Percentiles rank a stretch among this genome's conserved stretches.
Conservation (phyloP, 768 basidiomycete genomes). For the Suillus subaureus region DNA sequence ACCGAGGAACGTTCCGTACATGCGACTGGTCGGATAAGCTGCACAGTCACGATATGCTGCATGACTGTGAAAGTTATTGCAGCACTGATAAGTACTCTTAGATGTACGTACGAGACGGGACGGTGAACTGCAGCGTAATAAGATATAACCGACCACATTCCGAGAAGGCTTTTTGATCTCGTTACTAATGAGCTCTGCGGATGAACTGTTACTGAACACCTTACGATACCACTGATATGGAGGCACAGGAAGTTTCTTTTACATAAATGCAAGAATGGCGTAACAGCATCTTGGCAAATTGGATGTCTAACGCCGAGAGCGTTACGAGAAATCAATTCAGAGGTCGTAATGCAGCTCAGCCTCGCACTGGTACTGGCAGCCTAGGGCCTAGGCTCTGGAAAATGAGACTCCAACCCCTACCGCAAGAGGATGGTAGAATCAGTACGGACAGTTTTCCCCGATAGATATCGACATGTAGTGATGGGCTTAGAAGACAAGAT, state of each 20-base stretch:
- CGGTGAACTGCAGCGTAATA: not conserved
- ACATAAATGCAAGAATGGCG: not conserved
- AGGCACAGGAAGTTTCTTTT: not conserved
- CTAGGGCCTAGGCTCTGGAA: too few species aligned
- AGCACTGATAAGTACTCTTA: not conserved
- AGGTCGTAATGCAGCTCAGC: too few species aligned
- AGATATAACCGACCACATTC: too few species aligned
- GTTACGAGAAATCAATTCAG: too few species aligned
- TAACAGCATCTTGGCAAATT: not conserved
- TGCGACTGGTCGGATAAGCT: not conserved
- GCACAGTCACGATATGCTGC: not conserved
- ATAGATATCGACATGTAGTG: not conserved
- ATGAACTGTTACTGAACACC: not conserved
- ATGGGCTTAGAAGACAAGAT: not conserved
- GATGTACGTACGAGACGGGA: not conserved
- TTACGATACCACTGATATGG: not conserved
- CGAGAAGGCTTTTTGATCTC: not conserved
- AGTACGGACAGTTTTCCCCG: not conserved
- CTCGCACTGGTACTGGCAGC: too few species aligned
- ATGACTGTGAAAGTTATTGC: not conserved
- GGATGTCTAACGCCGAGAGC: not conserved
- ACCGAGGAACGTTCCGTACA: not conserved
- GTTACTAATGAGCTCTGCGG: not conserved
- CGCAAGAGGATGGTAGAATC: not conserved
- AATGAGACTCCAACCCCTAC: not conserved